phyloP scores from a whole-genome alignment of 176 grass and related monocot genomes.

The Phyllostachys edulis region DNA sequence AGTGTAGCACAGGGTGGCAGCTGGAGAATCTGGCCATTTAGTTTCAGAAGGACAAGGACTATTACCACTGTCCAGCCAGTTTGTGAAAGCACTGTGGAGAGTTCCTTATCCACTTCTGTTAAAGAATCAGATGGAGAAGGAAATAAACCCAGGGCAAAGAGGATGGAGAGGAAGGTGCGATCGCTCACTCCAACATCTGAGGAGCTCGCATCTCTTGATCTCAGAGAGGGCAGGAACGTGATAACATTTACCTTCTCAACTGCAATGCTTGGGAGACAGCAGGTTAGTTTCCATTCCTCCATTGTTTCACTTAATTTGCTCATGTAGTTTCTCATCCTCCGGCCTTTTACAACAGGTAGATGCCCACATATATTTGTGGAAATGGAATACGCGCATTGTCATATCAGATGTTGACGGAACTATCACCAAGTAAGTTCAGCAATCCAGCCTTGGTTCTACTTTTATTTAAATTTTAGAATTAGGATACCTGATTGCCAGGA shows the following conservation, averaged over 20 bases:
- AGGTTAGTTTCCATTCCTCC: conserved; percentile 50
- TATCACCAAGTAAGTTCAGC: conserved; percentile 82
- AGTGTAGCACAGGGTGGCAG: conserved; percentile 48
- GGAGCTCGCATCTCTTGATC: conserved; percentile 76
- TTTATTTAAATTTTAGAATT: conserved; percentile 17
- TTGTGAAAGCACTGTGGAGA: conserved; percentile 32
- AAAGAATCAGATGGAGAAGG: conserved; percentile 37
- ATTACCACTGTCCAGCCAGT: conserved; percentile 41
- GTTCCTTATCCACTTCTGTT: conserved; percentile 21
- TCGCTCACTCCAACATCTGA: conserved; percentile 77
- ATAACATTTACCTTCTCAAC: conserved; percentile 92
- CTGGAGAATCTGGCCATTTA: conserved; percentile 96
- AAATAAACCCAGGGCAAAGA: conserved; percentile 42
- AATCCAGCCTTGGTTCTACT: conserved; percentile 4
- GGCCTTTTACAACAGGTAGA: conserved; percentile 62
- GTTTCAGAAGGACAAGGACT: conserved; percentile 65
- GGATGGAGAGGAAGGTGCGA: conserved; percentile 53
- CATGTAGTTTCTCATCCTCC: conserved; percentile 16
- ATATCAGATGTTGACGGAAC: conserved; percentile 99
- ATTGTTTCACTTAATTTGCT: conserved; percentile 17
- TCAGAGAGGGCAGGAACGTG: conserved; percentile 80
- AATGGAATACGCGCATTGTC: conserved; percentile 83
- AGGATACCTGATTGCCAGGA: background rate
- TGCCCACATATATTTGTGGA: conserved; percentile 92
- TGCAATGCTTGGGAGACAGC: conserved; percentile 80